These are phyloP conservation scores for Hirschfeldia incana DNA, from an alignment of 345 rosid species.

Conservation along the genomic window DNA sequence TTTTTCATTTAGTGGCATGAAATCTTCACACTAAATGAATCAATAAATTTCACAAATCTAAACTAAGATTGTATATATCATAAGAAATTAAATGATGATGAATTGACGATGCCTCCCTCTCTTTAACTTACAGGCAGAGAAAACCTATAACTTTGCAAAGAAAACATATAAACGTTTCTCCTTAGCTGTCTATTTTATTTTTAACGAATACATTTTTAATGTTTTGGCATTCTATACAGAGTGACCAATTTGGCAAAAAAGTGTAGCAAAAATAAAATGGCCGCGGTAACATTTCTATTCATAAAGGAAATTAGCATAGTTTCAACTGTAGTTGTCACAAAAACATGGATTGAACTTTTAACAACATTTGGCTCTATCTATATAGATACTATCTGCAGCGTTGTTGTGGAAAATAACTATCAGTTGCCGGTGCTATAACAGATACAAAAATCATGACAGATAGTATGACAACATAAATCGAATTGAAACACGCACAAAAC, in stretches of 20 bases:
- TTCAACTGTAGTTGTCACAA: not conserved
- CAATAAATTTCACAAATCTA: not conserved
- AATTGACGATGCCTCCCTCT: slow-evolving; percentile 4
- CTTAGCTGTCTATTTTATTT: not conserved
- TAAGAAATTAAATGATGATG: not conserved
- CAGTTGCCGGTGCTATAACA: too few relatives aligned
- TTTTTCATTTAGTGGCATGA: not conserved
- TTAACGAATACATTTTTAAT: not conserved
- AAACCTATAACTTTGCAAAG: not conserved
- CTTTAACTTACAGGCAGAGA: not conserved
- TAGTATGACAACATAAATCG: too few relatives aligned
- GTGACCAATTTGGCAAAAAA: not conserved
- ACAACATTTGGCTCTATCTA: too few relatives aligned
- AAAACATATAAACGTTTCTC: slow-evolving; percentile 1
- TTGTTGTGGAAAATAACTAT: too few relatives aligned
- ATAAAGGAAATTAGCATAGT: not conserved
- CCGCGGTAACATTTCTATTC: not conserved
- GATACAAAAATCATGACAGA: too few relatives aligned
- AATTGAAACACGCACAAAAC: not conserved
- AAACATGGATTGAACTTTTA: not conserved
- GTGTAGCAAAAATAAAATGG: not conserved
- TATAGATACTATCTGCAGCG: too few relatives aligned
- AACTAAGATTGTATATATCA: slow-evolving; percentile 15
- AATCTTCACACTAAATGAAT: slow-evolving; percentile 33
- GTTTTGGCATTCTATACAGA: not conserved